These are phyloP conservation scores for Rhodomyrtus psidioides DNA, from an alignment of 441 rosid species.

Conservation along the genomic window DNA sequence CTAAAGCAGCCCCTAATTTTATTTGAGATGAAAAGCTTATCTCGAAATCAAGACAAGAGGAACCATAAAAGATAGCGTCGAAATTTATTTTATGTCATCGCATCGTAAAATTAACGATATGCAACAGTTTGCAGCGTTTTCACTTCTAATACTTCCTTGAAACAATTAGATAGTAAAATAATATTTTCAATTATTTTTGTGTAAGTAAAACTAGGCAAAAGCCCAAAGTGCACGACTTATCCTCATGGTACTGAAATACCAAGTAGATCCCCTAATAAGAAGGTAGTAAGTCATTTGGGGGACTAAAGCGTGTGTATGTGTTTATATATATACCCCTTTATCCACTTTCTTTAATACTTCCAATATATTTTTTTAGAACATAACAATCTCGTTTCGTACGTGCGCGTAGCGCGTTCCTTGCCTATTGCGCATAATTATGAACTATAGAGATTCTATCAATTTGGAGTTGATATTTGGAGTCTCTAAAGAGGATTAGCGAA, in stretches of 20 bases:
- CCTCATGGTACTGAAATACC: not conserved
- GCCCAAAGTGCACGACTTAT: not conserved
- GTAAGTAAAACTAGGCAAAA: not conserved
- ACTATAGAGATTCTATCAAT: not conserved
- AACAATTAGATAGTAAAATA: too few relatives aligned
- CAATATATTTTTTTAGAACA: not conserved
- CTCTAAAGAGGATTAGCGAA: too few relatives aligned
- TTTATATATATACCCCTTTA: not conserved
- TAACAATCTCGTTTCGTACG: not conserved
- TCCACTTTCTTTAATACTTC: not conserved
- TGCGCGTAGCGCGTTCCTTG: not conserved
- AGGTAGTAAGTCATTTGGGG: not conserved
- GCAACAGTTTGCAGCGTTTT: too few relatives aligned
- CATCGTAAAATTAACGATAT: too few relatives aligned
- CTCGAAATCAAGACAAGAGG: too few relatives aligned
- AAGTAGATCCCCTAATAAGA: not conserved
- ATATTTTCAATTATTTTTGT: not conserved
- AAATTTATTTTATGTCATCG: too few relatives aligned
- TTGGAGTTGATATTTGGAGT: too few relatives aligned
- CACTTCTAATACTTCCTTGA: too few relatives aligned
- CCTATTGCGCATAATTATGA: not conserved
- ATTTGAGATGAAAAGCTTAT: too few relatives aligned
- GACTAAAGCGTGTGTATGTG: too few relatives aligned
- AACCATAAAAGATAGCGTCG: too few relatives aligned
- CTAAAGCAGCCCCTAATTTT: too few relatives aligned